phyloP scores from a whole-genome alignment of 2,329 filamentous ascomycete species.

The Paradendryphiella salina region DNA sequence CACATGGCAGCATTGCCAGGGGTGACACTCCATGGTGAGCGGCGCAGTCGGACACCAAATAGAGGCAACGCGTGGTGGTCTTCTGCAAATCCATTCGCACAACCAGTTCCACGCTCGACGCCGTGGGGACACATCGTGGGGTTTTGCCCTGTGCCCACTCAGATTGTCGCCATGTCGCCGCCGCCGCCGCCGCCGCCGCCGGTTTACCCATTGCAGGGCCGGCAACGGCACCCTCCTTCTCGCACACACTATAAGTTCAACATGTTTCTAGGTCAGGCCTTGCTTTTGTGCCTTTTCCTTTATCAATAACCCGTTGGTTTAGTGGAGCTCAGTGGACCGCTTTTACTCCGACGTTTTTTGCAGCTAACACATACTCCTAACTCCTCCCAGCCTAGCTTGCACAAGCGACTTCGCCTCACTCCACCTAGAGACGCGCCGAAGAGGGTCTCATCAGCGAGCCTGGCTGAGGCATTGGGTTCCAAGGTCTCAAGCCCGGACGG shows the following conservation, averaged over 20 bases:
- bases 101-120: conserved; percentile 10
- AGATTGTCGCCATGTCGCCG: not conserved
- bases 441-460: conserved; percentile 17
- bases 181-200: conserved; percentile 1
- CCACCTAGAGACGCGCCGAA: conserved; percentile 12
- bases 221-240: not conserved
- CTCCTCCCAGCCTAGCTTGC: conserved; percentile 5
- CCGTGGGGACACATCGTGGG: conserved; percentile 25
- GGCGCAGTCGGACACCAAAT: conserved; percentile 5
- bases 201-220: not conserved
- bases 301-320: conserved; percentile 13
- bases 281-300: not conserved
- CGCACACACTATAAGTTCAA: conserved; percentile 5
- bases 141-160: not conserved
- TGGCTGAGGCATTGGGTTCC: conserved; percentile 30
- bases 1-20: conserved; percentile 11
- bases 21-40: not conserved
- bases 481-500: conserved; percentile 28
- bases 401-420: conserved; percentile 3
- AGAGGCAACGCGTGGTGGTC: conserved; percentile 16
- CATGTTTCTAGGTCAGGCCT: not conserved
- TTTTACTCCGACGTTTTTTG: conserved; percentile 13
- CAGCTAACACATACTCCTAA: conserved; percentile 7
- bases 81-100: conserved; percentile 26
- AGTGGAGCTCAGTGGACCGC: conserved; percentile 21